phyloP scores from a whole-genome alignment of 2,329 filamentous ascomycete species.

The Xylariaceae sp. region DNA sequence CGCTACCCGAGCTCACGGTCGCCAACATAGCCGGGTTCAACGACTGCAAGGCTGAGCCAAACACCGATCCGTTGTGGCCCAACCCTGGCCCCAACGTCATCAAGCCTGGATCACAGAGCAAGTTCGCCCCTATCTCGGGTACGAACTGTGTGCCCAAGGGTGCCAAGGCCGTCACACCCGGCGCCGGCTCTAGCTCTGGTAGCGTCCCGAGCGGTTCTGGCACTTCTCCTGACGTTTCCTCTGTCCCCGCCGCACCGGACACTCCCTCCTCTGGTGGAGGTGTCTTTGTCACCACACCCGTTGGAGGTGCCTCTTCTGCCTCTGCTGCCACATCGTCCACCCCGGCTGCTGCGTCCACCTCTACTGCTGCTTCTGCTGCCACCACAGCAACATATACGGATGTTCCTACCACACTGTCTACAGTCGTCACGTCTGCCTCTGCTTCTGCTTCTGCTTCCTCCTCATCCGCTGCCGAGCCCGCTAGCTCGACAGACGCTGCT shows the following conservation, averaged over 20 bases:
- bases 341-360: slow-evolving; percentile 3
- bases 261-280: too few species aligned
- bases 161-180: slow-evolving; percentile 20
- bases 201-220: slow-evolving; percentile 14
- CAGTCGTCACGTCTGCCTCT: slow-evolving; percentile 3
- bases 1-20: slow-evolving; percentile 62
- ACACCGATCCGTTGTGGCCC: slow-evolving; percentile 55
- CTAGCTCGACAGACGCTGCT: slow-evolving; percentile 5
- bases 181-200: too few species aligned
- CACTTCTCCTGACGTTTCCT: neutral
- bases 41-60: slow-evolving; percentile 48
- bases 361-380: slow-evolving; percentile 4
- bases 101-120: slow-evolving; percentile 31
- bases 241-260: too few species aligned
- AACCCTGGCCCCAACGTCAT: slow-evolving; percentile 53
- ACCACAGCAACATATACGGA: neutral
- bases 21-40: slow-evolving; percentile 53
- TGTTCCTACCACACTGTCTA: slow-evolving; percentile 9
- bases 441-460: slow-evolving; percentile 12
- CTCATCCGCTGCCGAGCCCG: neutral
- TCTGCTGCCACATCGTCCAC: neutral
- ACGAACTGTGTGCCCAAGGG: slow-evolving; percentile 28
- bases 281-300: too few species aligned
- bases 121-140: slow-evolving; percentile 24
- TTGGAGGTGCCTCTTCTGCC: slow-evolving; percentile 10